Evolutionary conservation across 2,329 filamentous ascomycete genomes (phyloP), one percentile per base, ranked within the genome.

Genomic region (Drechslerella coelobrocha): DNA sequence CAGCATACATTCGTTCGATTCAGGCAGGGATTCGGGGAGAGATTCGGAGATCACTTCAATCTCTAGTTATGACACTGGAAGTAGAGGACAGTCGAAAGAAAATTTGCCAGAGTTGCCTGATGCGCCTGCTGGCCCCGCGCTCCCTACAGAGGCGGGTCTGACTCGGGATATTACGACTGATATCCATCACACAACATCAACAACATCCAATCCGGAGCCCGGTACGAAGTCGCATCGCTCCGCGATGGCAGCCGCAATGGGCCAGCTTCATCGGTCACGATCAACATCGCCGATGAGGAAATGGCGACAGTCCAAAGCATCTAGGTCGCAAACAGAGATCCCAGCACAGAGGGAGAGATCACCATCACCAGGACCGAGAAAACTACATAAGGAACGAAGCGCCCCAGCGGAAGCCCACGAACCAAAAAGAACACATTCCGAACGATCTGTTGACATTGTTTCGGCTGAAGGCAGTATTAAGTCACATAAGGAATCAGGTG

Each of bases 401-500:
- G 26, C 55, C 14, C 56, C 56, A 10, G 10, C 21, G 6, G 63
- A 71, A 8, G 29, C 14, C 14, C 23, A 17, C 2, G 51, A 48
- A 5, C 21, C 66, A 12, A 27, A 59, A n/a, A 63, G 34, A 17
- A 37, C 62, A 24, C 59, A 60, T n/a, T 63, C 57, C 23, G 59
- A 63, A 9, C n/a, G 27, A 19, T 52, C 53, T 8, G 8, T 61
- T 51, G 29, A 50, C 27, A 24, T 6, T 48, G 9, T 8, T 23
- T 43, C 50, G 27, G 14, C 59, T 19, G 9, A 45, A 17, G 27
- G 34, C 77, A 29, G 75, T 73, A 53, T 75, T 73, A 23, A 52
- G 72, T 5, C 72, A 65, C 52, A 76, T 72, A 68, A 76, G 73
- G 66, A 75, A 69, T 66, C 77, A 76, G 72, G 79, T 76, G 77